Conservation (phyloP, 2,329 filamentous ascomycete genomes). For the Pezicula radicicola region DNA sequence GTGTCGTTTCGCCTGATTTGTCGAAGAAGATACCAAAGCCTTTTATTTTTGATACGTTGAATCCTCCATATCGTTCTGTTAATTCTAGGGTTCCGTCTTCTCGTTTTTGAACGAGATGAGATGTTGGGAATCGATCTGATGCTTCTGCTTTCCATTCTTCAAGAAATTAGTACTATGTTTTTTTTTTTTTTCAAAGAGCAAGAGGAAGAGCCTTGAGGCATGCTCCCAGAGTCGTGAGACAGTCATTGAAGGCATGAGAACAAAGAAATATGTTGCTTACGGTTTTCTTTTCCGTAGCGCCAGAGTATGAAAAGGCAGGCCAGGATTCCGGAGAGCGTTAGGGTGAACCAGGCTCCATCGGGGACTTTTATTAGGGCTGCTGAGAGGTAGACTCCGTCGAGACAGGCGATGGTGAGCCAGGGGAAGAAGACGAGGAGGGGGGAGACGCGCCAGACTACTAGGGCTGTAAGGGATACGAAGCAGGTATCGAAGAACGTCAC, state of each 20-base stretch:
- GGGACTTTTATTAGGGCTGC: constrained; percentile 71
- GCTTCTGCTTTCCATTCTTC: constrained; percentile 72
- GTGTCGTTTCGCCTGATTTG: constrained; percentile 65
- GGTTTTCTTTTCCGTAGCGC: constrained; percentile 75
- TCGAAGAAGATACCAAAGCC: constrained; percentile 75
- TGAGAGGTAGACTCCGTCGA: constrained; percentile 69
- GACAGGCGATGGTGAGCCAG: constrained; percentile 58
- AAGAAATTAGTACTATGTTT: too few relatives aligned
- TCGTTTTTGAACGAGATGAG: constrained; percentile 34
- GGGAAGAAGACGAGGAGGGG: constrained; percentile 56
- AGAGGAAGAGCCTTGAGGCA: too few relatives aligned
- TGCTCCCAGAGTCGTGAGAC: too few relatives aligned
- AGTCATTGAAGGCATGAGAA: too few relatives aligned
- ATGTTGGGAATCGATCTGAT: constrained; percentile 53
- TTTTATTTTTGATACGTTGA: constrained; percentile 41
- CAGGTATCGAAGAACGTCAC: constrained; percentile 76
- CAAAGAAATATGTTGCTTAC: too few relatives aligned
- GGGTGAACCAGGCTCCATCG: constrained; percentile 74
- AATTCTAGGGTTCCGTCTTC: constrained; percentile 36
- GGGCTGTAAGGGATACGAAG: constrained; percentile 67
- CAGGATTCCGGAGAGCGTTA: constrained; percentile 60
- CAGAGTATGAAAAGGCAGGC: constrained; percentile 67
- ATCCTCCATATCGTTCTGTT: constrained; percentile 34
- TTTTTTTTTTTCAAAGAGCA: too few relatives aligned
- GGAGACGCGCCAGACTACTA: constrained; percentile 68